Base-by-base conservation (phyloP, 164 flowering plant genomes). In the Liquidambar formosana region DNA sequence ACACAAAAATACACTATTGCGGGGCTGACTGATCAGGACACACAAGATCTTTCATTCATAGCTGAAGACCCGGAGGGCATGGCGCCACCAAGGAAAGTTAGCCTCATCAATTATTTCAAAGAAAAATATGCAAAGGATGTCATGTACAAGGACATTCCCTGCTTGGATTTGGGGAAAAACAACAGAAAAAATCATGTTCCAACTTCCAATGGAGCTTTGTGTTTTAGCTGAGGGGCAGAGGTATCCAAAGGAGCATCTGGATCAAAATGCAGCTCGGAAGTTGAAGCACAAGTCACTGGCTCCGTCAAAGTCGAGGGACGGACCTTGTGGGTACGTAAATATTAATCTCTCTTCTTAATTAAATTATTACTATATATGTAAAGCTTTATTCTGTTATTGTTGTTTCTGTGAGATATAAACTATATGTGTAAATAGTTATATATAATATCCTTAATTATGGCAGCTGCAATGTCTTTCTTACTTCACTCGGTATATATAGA, bases 171-270 rank as follows among this genome's bases (percentile, higher is more conserved):
- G n/a, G 82, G 92, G 38, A 88, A 71, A 73, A 67, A 47, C 26
- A 73, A 69, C 16, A 83, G 54, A 60, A 47, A 27, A 27, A 90
- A 85, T 45, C 71, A 74, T 69, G 88, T 90, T 0, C 97, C n/a
- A n/a, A n/a, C n/a, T n/a, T n/a, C n/a, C 97, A 0, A 85, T 90
- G 88, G 97, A 92, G 75, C 86, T 88, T 43, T 90, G 97, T 75
- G 77, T 67, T 21, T 71, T 92, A 64, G 81, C 69, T 59, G 90
- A 85, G 80, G 96, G 94, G 14, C 96, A 90, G 78, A 80, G 83
- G 66, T 86, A 58, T 45, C 86, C 85, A 3, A 90, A 85, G 76
- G 97, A 90, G 51, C 0, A 43, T 10, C 59, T 90, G 78, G 73
- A 68, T 38, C 51, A 2, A 28, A 46, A 76, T 9, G 66, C 70